Evolutionary conservation across 768 basidiomycete genomes (phyloP).

Genomic region (Lactifluus piperatus): DNA sequence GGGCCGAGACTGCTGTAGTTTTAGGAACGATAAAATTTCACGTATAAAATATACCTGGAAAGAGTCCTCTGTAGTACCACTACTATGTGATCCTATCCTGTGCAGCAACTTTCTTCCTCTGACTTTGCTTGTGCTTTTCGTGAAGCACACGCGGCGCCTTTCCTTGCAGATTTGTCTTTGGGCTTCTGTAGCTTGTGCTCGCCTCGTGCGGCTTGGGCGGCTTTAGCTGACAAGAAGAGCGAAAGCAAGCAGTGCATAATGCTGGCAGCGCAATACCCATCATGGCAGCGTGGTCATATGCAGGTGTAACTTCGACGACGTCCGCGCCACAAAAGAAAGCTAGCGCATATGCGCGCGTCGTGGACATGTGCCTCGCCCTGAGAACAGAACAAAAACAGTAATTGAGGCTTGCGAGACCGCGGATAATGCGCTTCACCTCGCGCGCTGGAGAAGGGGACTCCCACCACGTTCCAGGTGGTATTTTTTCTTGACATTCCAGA

Average conservation of each 20-base stretch:
- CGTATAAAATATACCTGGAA: not conserved
- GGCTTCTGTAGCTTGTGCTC: conserved; percentile 15
- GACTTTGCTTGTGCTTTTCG: not conserved
- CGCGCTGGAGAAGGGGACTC: too few relatives aligned
- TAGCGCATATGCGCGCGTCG: not conserved
- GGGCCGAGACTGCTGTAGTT: not conserved
- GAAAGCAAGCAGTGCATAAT: conserved; percentile 62
- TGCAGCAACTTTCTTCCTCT: not conserved
- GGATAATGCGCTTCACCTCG: conserved; percentile 71
- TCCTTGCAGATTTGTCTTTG: conserved; percentile 25
- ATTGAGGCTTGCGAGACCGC: conserved; percentile 71
- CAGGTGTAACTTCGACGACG: conserved; percentile 65
- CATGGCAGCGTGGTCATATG: conserved; percentile 65
- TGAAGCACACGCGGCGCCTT: too few relatives aligned
- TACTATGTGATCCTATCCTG: not conserved
- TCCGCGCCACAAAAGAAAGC: conserved; percentile 47
- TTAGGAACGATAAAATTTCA: not conserved
- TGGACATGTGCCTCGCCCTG: too few relatives aligned
- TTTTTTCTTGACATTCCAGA: too few relatives aligned
- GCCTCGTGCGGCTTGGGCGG: conserved; percentile 30
- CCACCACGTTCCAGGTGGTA: too few relatives aligned
- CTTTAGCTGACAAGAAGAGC: conserved; percentile 40
- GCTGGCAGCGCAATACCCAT: conserved; percentile 64
- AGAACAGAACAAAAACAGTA: too few relatives aligned
- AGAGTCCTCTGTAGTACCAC: not conserved